These are phyloP conservation scores for Solanum chiquidenum DNA, from an alignment of 257 asterid species.

Conservation along the genomic window DNA sequence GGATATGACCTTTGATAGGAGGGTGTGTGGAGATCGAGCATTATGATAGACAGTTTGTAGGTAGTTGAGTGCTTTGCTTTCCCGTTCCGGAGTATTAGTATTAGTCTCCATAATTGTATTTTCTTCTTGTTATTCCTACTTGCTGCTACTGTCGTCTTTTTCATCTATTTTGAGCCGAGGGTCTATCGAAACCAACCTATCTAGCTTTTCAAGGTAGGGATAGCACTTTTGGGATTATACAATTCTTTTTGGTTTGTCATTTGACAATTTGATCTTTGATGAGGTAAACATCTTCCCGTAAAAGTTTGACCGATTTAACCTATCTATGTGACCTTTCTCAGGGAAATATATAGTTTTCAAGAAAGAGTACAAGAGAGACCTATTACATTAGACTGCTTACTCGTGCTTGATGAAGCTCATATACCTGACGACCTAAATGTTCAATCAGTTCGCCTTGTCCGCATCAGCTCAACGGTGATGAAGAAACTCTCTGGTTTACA, in stretches of 20 bases:
- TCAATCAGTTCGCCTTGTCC: slow-evolving; percentile 23
- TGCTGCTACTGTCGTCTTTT: no score
- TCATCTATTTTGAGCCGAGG: no score
- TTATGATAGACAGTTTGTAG: no score
- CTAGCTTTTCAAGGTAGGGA: no score
- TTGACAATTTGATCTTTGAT: background rate
- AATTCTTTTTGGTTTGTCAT: background rate
- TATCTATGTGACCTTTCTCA: slow-evolving; percentile 18
- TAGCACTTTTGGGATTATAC: no score
- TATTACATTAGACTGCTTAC: slow-evolving; percentile 50
- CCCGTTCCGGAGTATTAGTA: no score
- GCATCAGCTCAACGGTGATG: slow-evolving; percentile 58
- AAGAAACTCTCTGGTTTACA: slow-evolving; percentile 76
- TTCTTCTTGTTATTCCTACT: no score
- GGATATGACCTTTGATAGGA: no score
- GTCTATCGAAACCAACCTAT: no score
- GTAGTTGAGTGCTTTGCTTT: no score
- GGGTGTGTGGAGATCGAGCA: no score
- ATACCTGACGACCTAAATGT: slow-evolving; percentile 47
- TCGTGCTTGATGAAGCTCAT: slow-evolving; percentile 46
- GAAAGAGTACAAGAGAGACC: slow-evolving; percentile 20
- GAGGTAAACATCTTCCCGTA: background rate
- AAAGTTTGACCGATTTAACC: background rate
- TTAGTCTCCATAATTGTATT: no score
- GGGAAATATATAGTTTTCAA: slow-evolving; percentile 58